These are phyloP conservation scores for Physocladia obscura DNA, from an alignment of 192 early-diverging fungal genomes.

Conservation along the genomic window DNA sequence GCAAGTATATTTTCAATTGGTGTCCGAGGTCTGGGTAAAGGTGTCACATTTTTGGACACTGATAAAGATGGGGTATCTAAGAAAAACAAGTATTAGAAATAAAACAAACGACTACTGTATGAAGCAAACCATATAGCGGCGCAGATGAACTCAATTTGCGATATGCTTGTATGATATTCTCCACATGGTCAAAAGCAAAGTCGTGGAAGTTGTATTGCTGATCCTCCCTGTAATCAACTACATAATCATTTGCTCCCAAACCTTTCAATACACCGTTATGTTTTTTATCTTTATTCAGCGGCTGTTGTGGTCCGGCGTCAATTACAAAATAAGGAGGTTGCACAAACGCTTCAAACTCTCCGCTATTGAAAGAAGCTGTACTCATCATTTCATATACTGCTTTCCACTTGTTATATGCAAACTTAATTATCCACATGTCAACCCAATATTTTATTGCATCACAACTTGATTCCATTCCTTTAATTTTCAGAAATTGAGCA, in stretches of 20 bases:
- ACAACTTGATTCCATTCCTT: neutral
- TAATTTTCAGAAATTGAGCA: neutral
- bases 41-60: too few species aligned
- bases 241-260: neutral
- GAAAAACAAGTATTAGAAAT: too few species aligned
- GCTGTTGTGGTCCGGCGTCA: neutral
- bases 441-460: conserved; percentile 19
- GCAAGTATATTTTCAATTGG: too few species aligned
- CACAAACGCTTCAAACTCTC: neutral
- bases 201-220: neutral
- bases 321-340: neutral
- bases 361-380: neutral
- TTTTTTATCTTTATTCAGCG: neutral
- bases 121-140: too few species aligned
- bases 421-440: neutral
- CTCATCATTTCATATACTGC: neutral
- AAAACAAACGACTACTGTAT: too few species aligned
- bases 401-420: neutral
- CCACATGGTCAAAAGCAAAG: conserved; percentile 13
- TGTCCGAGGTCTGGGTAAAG: too few species aligned
- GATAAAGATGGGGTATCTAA: too few species aligned
- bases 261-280: neutral
- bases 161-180: neutral
- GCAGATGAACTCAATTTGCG: too few species aligned
- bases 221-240: neutral